phyloP scores from a whole-genome alignment of 163 green algal genomes.

The Chloromonas sp. region DNA sequence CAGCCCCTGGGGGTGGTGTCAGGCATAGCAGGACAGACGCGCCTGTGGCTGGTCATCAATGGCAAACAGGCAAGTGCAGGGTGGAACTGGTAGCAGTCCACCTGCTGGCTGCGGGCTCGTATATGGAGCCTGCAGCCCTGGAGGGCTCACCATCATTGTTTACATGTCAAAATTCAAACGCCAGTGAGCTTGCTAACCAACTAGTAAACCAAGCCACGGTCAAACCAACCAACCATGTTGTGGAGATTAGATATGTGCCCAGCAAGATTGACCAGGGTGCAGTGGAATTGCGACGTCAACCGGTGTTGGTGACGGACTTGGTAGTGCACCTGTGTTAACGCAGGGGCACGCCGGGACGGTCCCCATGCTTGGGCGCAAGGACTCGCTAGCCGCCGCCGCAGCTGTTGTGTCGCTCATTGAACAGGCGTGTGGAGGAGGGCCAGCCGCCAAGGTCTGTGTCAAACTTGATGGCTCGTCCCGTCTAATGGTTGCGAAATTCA shows the following conservation, averaged over 20 bases:
- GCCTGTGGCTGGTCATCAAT: constrained; percentile 60
- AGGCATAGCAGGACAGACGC: constrained; percentile 82
- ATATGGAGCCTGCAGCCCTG: too few relatives aligned
- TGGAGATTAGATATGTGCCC: too few relatives aligned
- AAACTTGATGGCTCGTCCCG: background rate
- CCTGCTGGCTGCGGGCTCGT: too few relatives aligned
- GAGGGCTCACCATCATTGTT: too few relatives aligned
- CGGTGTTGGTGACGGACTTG: too few relatives aligned
- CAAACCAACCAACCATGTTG: too few relatives aligned
- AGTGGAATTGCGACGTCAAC: too few relatives aligned
- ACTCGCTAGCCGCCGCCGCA: constrained; percentile 70
- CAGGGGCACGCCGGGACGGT: constrained; percentile 89
- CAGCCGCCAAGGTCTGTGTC: background rate
- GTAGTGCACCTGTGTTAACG: background rate
- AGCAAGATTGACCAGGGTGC: too few relatives aligned
- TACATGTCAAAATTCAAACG: too few relatives aligned
- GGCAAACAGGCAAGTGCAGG: constrained; percentile 43
- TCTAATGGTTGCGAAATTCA: background rate
- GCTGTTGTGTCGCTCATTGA: constrained; percentile 57
- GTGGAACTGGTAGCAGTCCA: background rate
- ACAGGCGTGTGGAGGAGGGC: constrained; percentile 38
- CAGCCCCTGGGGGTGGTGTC: constrained; percentile 69
- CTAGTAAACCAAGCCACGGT: too few relatives aligned
- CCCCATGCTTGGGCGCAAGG: constrained; percentile 66
- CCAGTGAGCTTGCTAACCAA: too few relatives aligned